Evolutionary conservation across 805 yeast species (phyloP).

Genomic region (Wickerhamiella alocasiicola): DNA sequence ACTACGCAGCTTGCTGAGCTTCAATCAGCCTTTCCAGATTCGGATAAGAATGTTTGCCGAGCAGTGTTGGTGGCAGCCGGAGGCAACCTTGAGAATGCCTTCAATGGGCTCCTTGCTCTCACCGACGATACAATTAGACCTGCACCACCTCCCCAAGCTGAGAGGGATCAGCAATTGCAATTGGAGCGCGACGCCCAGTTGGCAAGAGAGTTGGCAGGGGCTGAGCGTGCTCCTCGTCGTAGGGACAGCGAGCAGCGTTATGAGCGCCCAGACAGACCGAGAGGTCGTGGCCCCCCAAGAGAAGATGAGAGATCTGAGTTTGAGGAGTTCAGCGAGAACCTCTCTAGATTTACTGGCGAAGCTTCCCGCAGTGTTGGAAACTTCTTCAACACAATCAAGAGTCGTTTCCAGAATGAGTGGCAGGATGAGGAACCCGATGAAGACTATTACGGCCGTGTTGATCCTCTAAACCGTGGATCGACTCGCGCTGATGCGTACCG

Average conservation of each 20-base stretch:
- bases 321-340: conserved; percentile 16
- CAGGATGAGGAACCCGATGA: conserved; percentile 15
- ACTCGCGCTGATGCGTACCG: conserved; percentile 11
- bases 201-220: conserved; percentile 59
- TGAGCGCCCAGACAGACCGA: conserved; percentile 1
- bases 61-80: conserved; percentile 78
- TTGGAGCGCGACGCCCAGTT: conserved; percentile 62
- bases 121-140: conserved; percentile 39
- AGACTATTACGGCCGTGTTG: conserved; percentile 19
- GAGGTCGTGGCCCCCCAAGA: background rate
- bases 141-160: conserved; percentile 25
- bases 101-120: conserved; percentile 69
- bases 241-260: background rate
- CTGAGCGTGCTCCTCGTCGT: conserved; percentile 8
- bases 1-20: conserved; percentile 46
- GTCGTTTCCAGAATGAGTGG: conserved; percentile 19
- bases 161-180: conserved; percentile 32
- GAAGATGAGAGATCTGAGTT: conserved; percentile 7
- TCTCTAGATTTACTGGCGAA: conserved; percentile 18
- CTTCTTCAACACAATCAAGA: conserved; percentile 18
- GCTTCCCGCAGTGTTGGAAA: conserved; percentile 18
- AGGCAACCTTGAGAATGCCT: conserved; percentile 73
- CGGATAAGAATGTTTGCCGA: conserved; percentile 56
- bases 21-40: conserved; percentile 73
- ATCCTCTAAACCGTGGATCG: conserved; percentile 9